These are phyloP conservation scores for Colletotrichum coccodes DNA, from an alignment of 2,329 filamentous ascomycete genomes.

Conservation along the genomic window DNA sequence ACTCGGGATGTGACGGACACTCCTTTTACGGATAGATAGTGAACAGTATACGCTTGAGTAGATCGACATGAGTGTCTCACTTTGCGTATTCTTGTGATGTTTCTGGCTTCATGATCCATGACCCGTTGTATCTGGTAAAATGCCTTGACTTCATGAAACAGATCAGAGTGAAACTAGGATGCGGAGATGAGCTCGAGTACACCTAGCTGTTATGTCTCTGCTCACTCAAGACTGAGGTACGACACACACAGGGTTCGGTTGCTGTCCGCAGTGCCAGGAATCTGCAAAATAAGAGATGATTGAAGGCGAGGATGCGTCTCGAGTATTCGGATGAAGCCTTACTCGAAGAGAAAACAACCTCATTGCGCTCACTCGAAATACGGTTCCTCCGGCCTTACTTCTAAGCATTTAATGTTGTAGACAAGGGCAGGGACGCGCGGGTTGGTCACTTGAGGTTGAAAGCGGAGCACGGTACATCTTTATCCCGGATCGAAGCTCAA, in stretches of 20 bases:
- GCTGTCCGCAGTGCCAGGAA: neutral
- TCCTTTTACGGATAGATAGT: constrained; percentile 10
- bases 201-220: neutral
- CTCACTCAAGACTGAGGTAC: neutral
- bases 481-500: constrained; percentile 22
- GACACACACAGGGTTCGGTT: neutral
- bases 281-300: neutral
- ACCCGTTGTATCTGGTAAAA: too few relatives aligned
- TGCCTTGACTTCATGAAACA: too few relatives aligned
- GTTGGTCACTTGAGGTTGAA: neutral
- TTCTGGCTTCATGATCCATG: too few relatives aligned
- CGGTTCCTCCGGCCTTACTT: neutral
- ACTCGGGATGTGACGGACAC: constrained; percentile 13
- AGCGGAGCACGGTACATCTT: constrained; percentile 17
- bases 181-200: neutral
- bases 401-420: neutral
- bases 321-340: too few relatives aligned
- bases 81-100: neutral
- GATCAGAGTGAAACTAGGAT: neutral
- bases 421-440: neutral
- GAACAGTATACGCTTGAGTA: constrained; percentile 22
- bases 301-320: too few relatives aligned
- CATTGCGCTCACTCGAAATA: neutral
- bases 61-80: neutral
- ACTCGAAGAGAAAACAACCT: neutral